A percentile compares a stretch with the other conserved stretches of the same genome.
phyloP scores from a whole-genome alignment of 2,329 filamentous ascomycete species.

The Corynespora cassiicola region DNA sequence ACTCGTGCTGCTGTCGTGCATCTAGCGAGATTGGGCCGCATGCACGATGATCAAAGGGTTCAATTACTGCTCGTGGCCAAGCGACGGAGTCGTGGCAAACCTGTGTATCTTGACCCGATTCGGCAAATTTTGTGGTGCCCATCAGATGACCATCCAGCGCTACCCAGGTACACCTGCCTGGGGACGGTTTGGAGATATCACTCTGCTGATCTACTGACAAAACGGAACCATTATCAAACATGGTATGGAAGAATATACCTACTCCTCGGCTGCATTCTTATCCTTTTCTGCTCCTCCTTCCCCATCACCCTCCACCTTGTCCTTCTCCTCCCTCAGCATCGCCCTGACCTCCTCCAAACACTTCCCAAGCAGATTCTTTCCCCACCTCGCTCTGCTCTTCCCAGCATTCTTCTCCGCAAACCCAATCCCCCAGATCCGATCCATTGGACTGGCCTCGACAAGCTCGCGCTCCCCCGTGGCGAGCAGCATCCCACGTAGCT shows the following conservation, averaged over 20 bases:
- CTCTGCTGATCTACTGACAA: slow-evolving; percentile 13
- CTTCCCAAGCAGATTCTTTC: slow-evolving; percentile 69
- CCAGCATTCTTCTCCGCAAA: slow-evolving; percentile 61
- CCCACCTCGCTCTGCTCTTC: slow-evolving; percentile 60
- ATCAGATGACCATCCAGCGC: too few species aligned
- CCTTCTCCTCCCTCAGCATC: slow-evolving; percentile 54
- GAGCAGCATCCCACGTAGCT: slow-evolving; percentile 59
- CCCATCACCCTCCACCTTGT: slow-evolving; percentile 4
- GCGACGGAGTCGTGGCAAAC: too few species aligned
- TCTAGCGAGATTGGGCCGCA: too few species aligned
- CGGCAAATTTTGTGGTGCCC: too few species aligned
- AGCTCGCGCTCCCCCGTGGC: slow-evolving; percentile 66
- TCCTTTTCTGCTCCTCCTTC: slow-evolving; percentile 6
- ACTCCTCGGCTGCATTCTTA: background rate
- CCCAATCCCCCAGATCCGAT: slow-evolving; percentile 72
- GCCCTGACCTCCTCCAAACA: slow-evolving; percentile 66
- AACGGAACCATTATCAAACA: slow-evolving; percentile 10
- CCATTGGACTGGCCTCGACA: slow-evolving; percentile 60
- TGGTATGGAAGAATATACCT: too few species aligned
- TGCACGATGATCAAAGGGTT: too few species aligned
- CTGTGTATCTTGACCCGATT: too few species aligned
- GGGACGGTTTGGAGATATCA: too few species aligned
- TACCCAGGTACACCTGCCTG: too few species aligned
- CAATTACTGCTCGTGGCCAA: too few species aligned
- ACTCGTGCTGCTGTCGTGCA: too few species aligned